These are phyloP conservation scores for Luffa acutangula DNA, from an alignment of 306 rosid genomes.

Conservation along the genomic window DNA sequence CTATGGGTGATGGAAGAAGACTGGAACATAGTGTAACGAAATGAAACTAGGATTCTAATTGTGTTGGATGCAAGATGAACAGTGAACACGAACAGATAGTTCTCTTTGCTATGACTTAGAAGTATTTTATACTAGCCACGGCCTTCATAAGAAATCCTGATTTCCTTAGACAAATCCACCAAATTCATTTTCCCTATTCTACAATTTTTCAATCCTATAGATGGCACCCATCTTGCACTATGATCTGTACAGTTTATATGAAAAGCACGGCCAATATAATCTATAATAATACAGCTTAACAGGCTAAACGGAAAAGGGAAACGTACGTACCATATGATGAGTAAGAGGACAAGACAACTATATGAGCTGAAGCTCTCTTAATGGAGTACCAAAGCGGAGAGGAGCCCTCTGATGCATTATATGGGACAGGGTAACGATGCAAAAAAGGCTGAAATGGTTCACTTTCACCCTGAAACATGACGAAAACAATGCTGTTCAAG, in stretches of 20 bases:
- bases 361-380: constrained; percentile 80
- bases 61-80: not conserved
- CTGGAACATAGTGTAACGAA: not conserved
- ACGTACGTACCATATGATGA: constrained; percentile 53
- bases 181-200: not conserved
- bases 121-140: not conserved
- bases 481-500: not conserved
- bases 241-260: not conserved
- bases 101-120: not conserved
- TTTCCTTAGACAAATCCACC: not conserved
- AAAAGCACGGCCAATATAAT: not conserved
- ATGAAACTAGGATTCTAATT: not conserved
- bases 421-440: constrained; percentile 48
- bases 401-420: constrained; percentile 46
- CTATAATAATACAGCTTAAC: not conserved
- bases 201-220: not conserved
- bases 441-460: constrained; percentile 51
- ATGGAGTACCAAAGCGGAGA: constrained; percentile 80
- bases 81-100: not conserved
- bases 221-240: not conserved
- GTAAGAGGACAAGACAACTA: constrained; percentile 72
- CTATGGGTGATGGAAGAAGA: not conserved
- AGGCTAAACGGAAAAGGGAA: not conserved
- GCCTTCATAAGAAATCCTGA: not conserved
- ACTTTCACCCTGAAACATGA: constrained; percentile 53